These are phyloP conservation scores for Amaranthus palmeri DNA, from an alignment of 148 eudicot species.

Conservation along the genomic window DNA sequence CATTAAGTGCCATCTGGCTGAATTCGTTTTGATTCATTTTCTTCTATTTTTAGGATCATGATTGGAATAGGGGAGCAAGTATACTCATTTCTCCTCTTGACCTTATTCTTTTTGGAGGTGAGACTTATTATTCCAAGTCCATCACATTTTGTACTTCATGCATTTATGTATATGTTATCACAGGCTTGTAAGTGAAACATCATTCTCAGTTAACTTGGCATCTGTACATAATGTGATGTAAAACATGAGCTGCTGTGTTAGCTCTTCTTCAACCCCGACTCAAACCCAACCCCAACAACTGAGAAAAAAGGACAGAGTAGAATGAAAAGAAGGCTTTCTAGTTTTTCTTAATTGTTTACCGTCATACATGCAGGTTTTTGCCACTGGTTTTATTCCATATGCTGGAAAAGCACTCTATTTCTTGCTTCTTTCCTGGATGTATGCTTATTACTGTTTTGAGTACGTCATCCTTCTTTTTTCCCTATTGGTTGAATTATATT, in stretches of 20 bases:
- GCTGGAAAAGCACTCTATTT: constrained; percentile 73
- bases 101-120: constrained; percentile 84
- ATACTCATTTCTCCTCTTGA: constrained; percentile 76
- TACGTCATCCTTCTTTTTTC: constrained; percentile 38
- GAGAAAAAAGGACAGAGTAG: too few species aligned
- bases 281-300: too few species aligned
- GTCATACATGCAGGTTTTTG: constrained; percentile 56
- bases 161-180: background rate
- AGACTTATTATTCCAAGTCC: constrained; percentile 12
- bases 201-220: background rate
- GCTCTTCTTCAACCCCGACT: too few species aligned
- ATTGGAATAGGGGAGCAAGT: constrained; percentile 93
- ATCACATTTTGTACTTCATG: background rate
- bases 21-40: constrained; percentile 11
- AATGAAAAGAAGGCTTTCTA: background rate
- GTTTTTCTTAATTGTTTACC: background rate
- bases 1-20: constrained; percentile 9
- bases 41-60: constrained; percentile 53
- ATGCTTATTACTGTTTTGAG: constrained; percentile 98
- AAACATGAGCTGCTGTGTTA: too few species aligned
- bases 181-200: background rate
- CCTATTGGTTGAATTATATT: background rate
- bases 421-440: constrained; percentile 92
- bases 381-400: constrained; percentile 71
- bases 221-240: background rate